Evolutionary conservation across 2,329 filamentous ascomycete species (phyloP).

Genomic region (Hypoxylon sp.): DNA sequence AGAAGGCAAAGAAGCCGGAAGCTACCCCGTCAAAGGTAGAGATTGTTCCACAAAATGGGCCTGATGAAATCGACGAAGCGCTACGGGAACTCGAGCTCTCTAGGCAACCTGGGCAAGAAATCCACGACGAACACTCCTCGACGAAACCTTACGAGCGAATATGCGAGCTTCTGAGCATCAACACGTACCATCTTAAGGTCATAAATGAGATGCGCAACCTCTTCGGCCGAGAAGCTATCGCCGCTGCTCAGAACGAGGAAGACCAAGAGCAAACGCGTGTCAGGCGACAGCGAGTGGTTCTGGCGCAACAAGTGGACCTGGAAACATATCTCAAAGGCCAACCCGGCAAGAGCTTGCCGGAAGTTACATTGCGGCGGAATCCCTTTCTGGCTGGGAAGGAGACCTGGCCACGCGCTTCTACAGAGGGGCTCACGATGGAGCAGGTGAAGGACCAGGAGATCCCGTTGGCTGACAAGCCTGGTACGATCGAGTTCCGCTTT

Average conservation of each 20-base stretch:
- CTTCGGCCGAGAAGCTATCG: slow-evolving; percentile 70
- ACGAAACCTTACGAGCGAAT: slow-evolving; percentile 50
- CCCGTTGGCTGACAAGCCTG: slow-evolving; percentile 53
- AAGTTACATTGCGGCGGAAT: slow-evolving; percentile 80
- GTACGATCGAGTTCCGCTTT: slow-evolving; percentile 80
- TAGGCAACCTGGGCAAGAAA: slow-evolving; percentile 33
- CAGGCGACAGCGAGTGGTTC: slow-evolving; percentile 53
- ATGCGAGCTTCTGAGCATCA: slow-evolving; percentile 62
- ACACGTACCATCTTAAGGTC: slow-evolving; percentile 81
- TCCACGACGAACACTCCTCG: slow-evolving; percentile 23
- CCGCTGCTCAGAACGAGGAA: slow-evolving; percentile 64
- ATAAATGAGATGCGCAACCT: slow-evolving; percentile 87
- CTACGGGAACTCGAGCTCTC: slow-evolving; percentile 54
- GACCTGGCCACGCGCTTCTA: slow-evolving; percentile 83
- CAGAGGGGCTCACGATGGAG: slow-evolving; percentile 87
- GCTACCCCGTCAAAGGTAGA: slow-evolving; percentile 36
- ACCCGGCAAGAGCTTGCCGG: slow-evolving; percentile 73
- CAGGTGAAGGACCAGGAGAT: slow-evolving; percentile 57
- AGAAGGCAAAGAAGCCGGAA: slow-evolving; percentile 51
- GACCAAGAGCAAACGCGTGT: slow-evolving; percentile 57
- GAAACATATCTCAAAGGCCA: slow-evolving; percentile 67
- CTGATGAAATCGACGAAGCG: slow-evolving; percentile 69
- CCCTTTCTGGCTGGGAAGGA: slow-evolving; percentile 89
- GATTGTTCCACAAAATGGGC: slow-evolving; percentile 43
- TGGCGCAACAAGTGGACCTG: slow-evolving; percentile 66